A percentile compares a stretch with the other conserved stretches of the same genome.
Conservation (phyloP, 192 early-diverging fungal genomes). For the Rhizoclosmatium globosum region DNA sequence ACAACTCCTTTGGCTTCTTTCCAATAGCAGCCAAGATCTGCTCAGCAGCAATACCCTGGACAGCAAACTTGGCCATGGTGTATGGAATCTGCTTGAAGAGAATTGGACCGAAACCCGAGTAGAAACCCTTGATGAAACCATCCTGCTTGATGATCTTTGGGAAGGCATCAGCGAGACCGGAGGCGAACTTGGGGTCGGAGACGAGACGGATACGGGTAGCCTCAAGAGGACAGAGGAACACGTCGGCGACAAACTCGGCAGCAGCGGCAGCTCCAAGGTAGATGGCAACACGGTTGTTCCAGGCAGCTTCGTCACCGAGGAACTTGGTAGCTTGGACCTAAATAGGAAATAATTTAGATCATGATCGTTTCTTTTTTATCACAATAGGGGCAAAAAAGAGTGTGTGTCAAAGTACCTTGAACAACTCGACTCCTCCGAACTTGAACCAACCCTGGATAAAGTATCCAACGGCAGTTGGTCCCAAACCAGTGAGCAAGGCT, state of each 20-base stretch:
- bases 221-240: constrained; percentile 77
- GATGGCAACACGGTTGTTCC: constrained; percentile 67
- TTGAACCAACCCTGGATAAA: constrained; percentile 86
- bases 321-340: constrained; percentile 67
- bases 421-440: constrained; percentile 91
- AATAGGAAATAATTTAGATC: constrained; percentile 40
- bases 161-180: constrained; percentile 69
- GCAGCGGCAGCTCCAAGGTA: constrained; percentile 71
- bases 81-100: constrained; percentile 82
- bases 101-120: constrained; percentile 81
- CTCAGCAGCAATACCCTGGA: constrained; percentile 67
- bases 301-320: constrained; percentile 64
- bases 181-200: constrained; percentile 72
- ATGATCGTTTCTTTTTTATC: constrained; percentile 73
- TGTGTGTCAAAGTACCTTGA: constrained; percentile 71
- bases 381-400: constrained; percentile 64
- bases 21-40: constrained; percentile 52
- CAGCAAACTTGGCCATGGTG: constrained; percentile 83
- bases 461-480: constrained; percentile 85
- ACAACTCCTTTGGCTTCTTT: constrained; percentile 56
- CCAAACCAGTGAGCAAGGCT: constrained; percentile 79
- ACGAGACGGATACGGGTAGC: constrained; percentile 79
- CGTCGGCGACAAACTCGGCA: constrained; percentile 82
- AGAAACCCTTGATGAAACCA: constrained; percentile 73
- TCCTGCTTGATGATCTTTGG: constrained; percentile 67